Evolutionary conservation across 2,329 filamentous ascomycete genomes (phyloP).

Genomic region (Nemania sp.): DNA sequence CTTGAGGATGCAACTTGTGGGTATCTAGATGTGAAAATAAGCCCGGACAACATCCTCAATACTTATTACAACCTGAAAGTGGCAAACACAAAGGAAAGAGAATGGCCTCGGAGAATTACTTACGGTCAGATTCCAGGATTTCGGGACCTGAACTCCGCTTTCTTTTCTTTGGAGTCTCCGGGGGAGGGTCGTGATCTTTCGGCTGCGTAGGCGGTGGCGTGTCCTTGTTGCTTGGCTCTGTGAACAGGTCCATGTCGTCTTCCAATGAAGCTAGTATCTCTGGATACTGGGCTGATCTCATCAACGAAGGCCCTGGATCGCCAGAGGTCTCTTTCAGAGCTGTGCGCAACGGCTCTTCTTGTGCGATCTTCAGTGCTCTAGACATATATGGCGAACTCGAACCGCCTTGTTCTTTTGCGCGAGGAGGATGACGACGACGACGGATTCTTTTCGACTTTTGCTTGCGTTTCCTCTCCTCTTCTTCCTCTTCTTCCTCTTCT

Average conservation of each 20-base stretch:
- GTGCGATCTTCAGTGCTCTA: not conserved
- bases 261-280: not conserved
- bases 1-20: no score
- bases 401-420: not conserved
- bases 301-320: not conserved
- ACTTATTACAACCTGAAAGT: not conserved
- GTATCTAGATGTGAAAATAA: not conserved
- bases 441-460: not conserved
- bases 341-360: not conserved
- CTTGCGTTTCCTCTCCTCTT: not conserved
- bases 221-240: not conserved
- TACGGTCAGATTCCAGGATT: slow-evolving; percentile 21
- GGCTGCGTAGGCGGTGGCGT: not conserved
- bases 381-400: not conserved
- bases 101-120: not conserved
- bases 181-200: not conserved
- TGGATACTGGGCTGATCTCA: not conserved
- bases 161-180: slow-evolving; percentile 10
- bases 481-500: not conserved
- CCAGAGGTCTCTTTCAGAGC: not conserved
- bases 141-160: slow-evolving; percentile 21
- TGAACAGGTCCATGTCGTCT: not conserved
- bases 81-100: not conserved
- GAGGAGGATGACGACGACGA: not conserved
- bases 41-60: not conserved